phyloP scores from a whole-genome alignment of 2,329 filamentous ascomycete species.

The Talaromyces amestolkiae region DNA sequence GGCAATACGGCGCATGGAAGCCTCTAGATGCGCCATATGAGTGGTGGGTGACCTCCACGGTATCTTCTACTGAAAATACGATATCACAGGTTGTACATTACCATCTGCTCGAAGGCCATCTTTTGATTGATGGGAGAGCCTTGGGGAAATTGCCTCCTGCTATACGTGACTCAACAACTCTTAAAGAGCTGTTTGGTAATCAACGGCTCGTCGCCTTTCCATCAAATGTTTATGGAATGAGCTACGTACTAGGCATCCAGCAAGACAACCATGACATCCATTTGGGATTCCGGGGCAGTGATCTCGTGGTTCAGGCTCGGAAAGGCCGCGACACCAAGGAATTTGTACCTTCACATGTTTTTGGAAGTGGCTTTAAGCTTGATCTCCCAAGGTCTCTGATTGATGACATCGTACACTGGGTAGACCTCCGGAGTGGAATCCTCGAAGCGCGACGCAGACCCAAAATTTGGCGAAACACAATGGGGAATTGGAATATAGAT shows the following conservation, averaged over 20 bases:
- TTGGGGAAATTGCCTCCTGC: conserved; percentile 55
- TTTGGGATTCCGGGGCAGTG: conserved; percentile 48
- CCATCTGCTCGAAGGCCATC: conserved; percentile 48
- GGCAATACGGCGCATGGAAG: conserved; percentile 24
- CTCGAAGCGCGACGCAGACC: conserved; percentile 55
- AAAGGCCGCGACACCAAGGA: conserved; percentile 42
- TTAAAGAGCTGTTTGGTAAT: conserved; percentile 55
- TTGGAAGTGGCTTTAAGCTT: conserved; percentile 26
- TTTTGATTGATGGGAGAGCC: conserved; percentile 51
- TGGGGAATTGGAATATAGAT: conserved; percentile 43
- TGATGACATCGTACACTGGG: conserved; percentile 59
- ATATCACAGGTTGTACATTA: conserved; percentile 41
- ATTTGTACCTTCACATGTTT: conserved; percentile 31
- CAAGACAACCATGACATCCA: conserved; percentile 51
- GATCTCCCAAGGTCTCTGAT: conserved; percentile 56
- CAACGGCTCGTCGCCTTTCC: conserved; percentile 53
- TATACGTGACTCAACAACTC: conserved; percentile 44
- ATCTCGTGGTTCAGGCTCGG: conserved; percentile 48
- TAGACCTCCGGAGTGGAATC: conserved; percentile 47
- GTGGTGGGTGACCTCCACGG: conserved; percentile 35
- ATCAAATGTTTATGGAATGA: conserved; percentile 55
- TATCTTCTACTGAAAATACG: conserved; percentile 30
- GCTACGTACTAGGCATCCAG: conserved; percentile 44
- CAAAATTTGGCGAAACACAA: conserved; percentile 44
- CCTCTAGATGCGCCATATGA: conserved; percentile 27